Percentiles rank a stretch among this genome's conserved stretches.
These are phyloP conservation scores for Lotmaria passim DNA, from an alignment of 208 protist genomes.

Conservation along the genomic window DNA sequence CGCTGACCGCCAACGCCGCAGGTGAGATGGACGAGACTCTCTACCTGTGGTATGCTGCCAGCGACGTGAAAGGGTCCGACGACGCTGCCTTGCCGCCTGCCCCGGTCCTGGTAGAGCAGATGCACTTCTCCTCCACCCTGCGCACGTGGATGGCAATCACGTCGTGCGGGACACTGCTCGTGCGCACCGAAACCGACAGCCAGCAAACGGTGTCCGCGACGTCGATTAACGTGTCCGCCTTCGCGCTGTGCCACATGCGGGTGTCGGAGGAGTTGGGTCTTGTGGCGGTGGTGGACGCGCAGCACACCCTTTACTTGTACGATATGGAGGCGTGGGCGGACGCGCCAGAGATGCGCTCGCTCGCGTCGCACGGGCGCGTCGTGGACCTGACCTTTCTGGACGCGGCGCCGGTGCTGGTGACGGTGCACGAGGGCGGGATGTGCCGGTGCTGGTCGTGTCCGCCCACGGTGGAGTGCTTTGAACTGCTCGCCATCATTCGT, in stretches of 20 bases:
- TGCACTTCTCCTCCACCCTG: conserved; percentile 57
- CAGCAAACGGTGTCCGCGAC: conserved; percentile 24
- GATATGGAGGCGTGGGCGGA: conserved; percentile 54
- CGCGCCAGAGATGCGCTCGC: conserved; percentile 11
- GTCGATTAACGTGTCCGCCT: conserved; percentile 23
- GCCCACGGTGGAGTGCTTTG: conserved; percentile 46
- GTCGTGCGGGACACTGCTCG: conserved; percentile 43
- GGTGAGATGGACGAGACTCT: conserved; percentile 1
- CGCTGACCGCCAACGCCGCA: conserved; percentile 9
- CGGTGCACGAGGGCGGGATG: conserved; percentile 46
- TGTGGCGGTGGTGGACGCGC: conserved; percentile 51
- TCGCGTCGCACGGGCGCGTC: conserved; percentile 18
- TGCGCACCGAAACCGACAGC: conserved; percentile 46
- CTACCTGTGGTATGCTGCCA: conserved; percentile 7
- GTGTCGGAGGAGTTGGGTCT: conserved; percentile 67
- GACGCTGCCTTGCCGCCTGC: neutral
- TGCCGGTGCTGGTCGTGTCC: conserved; percentile 63
- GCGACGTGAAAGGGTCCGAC: neutral
- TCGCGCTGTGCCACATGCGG: conserved; percentile 39
- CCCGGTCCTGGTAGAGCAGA: conserved; percentile 37
- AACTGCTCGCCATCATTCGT: conserved; percentile 35
- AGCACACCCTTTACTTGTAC: conserved; percentile 44
- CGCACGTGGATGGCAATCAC: conserved; percentile 55
- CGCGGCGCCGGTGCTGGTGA: conserved; percentile 44
- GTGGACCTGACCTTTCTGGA: conserved; percentile 49